phyloP scores from a whole-genome alignment of 805 yeast species.

The Candida suzukii region DNA sequence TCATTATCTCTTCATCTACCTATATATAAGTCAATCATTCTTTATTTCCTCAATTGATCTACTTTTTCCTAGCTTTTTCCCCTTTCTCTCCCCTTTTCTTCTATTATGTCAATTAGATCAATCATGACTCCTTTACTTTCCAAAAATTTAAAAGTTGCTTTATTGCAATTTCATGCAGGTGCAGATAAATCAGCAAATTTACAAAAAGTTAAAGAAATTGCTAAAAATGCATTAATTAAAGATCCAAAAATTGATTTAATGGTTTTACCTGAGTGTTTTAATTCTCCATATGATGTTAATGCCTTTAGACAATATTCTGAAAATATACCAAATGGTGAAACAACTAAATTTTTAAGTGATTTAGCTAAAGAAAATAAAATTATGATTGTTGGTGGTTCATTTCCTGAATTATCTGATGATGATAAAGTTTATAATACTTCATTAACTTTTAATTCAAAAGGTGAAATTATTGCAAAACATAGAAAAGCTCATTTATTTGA shows the following conservation, averaged over 20 bases:
- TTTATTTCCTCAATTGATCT: too few relatives aligned
- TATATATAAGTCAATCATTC: too few relatives aligned
- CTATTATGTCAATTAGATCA: background rate
- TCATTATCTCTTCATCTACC: too few relatives aligned
- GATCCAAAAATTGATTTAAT: conserved; percentile 61
- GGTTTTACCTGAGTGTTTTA: conserved; percentile 93
- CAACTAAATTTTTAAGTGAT: conserved; percentile 51
- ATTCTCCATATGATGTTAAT: conserved; percentile 86
- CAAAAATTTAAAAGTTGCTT: conserved; percentile 67
- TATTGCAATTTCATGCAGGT: conserved; percentile 77
- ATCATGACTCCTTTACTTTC: conserved; percentile 26
- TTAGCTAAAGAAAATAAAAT: conserved; percentile 62
- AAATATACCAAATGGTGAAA: conserved; percentile 67
- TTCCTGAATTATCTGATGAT: conserved; percentile 69
- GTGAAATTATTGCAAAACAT: conserved; percentile 79
- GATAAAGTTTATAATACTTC: conserved; percentile 65
- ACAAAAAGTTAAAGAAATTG: conserved; percentile 53
- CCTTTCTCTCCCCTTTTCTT: too few relatives aligned
- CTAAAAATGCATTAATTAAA: conserved; percentile 51
- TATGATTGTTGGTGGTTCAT: conserved; percentile 82
- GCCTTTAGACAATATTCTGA: conserved; percentile 89
- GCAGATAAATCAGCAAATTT: conserved; percentile 77
- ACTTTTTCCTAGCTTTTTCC: too few relatives aligned
- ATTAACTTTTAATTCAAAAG: conserved; percentile 62
- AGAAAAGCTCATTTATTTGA: conserved; percentile 90